Evolutionary conservation across 306 rosid genomes (phyloP).

Genomic region (Glycine tomentella): DNA sequence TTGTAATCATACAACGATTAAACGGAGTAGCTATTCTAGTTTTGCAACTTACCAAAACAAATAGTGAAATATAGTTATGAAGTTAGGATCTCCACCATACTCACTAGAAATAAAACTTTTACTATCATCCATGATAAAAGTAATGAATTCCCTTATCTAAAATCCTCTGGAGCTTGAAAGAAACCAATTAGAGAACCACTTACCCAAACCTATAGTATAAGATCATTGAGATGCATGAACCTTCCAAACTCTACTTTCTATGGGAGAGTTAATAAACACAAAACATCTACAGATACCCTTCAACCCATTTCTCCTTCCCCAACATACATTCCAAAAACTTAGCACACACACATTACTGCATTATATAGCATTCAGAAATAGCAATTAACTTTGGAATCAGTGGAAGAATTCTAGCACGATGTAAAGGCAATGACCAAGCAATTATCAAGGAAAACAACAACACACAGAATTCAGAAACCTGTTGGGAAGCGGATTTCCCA

Average conservation of each 20-base stretch:
- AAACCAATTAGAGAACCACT: not conserved
- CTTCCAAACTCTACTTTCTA: constrained; percentile 16
- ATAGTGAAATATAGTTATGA: not conserved
- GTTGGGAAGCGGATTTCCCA: not conserved
- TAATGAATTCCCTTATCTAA: not conserved
- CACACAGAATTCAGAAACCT: constrained; percentile 16
- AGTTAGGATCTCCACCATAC: not conserved
- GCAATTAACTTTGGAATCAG: not conserved
- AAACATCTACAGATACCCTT: not conserved
- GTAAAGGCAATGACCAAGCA: too few species aligned
- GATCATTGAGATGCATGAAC: not conserved
- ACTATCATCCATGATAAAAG: not conserved
- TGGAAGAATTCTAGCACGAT: constrained; percentile 14
- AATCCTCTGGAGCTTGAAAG: constrained; percentile 7
- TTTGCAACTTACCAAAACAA: not conserved
- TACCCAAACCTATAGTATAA: not conserved
- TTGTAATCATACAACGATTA: not conserved
- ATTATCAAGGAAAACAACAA: not conserved
- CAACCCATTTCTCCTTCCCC: too few species aligned
- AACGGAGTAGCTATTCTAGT: not conserved
- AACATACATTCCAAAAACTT: not conserved
- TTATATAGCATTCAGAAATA: not conserved
- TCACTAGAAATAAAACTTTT: not conserved
- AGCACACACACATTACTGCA: not conserved
- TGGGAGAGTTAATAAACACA: constrained; percentile 4